These are phyloP conservation scores for Tuctoria greenei DNA, from an alignment of 176 grass and related monocot species.

Conservation along the genomic window DNA sequence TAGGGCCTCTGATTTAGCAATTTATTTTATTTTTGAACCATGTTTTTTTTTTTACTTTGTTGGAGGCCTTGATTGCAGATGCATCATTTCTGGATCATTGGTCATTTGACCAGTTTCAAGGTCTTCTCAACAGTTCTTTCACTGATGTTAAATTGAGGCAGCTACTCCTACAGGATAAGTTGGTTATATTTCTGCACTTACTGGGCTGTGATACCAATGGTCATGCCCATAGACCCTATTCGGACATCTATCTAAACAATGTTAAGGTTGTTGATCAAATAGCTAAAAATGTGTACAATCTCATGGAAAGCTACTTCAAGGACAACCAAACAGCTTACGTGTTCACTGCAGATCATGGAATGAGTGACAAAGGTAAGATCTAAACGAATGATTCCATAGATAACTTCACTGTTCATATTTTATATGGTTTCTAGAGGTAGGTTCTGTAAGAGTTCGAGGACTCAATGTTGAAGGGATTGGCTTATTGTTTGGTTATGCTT, in stretches of 20 bases:
- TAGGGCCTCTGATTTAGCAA: not conserved
- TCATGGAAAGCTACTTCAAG: conserved; percentile 92
- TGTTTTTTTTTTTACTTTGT: conserved; percentile 49
- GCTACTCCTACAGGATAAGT: conserved; percentile 72
- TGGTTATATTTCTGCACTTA: conserved; percentile 95
- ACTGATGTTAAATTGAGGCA: conserved; percentile 69
- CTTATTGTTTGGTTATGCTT: not conserved
- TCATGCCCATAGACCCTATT: conserved; percentile 89
- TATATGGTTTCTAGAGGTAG: conserved; percentile 21
- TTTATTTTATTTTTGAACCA: conserved; percentile 23
- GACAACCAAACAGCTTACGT: conserved; percentile 82
- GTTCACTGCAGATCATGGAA: conserved; percentile 97
- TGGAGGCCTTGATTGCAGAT: conserved; percentile 70
- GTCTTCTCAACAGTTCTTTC: conserved; percentile 74
- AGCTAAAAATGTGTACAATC: conserved; percentile 76
- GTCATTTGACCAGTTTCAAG: conserved; percentile 96
- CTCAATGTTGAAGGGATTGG: not conserved
- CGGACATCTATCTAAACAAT: conserved; percentile 90
- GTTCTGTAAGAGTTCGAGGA: not conserved
- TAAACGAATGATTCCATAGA: conserved; percentile 10
- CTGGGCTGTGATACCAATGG: conserved; percentile 96
- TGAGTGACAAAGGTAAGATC: conserved; percentile 92
- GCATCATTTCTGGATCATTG: conserved; percentile 98
- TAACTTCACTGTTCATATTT: conserved; percentile 1
- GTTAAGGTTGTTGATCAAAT: conserved; percentile 97